Percentiles rank a stretch among this genome's conserved stretches.
Evolutionary conservation across 495 filamentous ascomycete species (phyloP).

Genomic region (Podospora tetraspora): DNA sequence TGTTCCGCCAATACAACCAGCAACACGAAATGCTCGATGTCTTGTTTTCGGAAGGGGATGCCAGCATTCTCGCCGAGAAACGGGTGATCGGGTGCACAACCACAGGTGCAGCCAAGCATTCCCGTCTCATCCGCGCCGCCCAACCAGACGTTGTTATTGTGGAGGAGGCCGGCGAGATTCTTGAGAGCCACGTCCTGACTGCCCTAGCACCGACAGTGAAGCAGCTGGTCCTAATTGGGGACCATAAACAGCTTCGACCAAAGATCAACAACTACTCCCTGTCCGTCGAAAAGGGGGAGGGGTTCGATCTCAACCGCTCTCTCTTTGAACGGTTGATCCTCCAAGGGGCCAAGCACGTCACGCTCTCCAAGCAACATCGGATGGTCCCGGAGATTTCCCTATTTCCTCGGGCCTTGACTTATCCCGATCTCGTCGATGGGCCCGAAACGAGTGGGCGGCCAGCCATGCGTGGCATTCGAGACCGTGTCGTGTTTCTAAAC

Average conservation of each 20-base stretch:
- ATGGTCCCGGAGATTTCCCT: conserved; percentile 67
- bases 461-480: conserved; percentile 51
- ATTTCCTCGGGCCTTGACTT: conserved; percentile 55
- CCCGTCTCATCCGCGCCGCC: conserved; percentile 46
- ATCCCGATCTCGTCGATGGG: conserved; percentile 59
- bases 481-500: conserved; percentile 61
- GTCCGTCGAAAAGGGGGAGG: conserved; percentile 60
- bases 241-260: conserved; percentile 72
- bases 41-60: conserved; percentile 42
- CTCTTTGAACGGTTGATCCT: conserved; percentile 67
- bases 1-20: conserved; percentile 40
- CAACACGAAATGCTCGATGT: conserved; percentile 36
- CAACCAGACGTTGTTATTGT: conserved; percentile 55
- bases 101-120: conserved; percentile 63
- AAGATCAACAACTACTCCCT: conserved; percentile 62
- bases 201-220: conserved; percentile 55
- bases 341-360: conserved; percentile 49
- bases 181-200: conserved; percentile 65
- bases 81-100: conserved; percentile 72
- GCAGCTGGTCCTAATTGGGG: conserved; percentile 69
- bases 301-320: conserved; percentile 65
- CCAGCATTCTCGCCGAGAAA: conserved; percentile 47
- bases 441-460: conserved; percentile 47
- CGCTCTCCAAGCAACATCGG: conserved; percentile 58
- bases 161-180: conserved; percentile 76